Evolutionary conservation across 306 rosid genomes (phyloP).

Genomic region (Amphicarpaea edgeworthii): DNA sequence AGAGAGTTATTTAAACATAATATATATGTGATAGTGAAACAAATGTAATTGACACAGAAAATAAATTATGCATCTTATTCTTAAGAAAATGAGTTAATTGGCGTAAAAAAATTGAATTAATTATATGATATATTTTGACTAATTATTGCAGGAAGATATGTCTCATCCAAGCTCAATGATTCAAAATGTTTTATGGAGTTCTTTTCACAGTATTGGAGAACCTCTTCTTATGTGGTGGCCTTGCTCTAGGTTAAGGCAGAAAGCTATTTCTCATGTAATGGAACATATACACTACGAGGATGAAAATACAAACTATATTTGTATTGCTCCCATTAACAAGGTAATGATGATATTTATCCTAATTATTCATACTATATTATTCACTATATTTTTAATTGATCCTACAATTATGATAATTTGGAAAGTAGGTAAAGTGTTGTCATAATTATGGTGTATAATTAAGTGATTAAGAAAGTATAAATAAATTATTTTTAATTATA

Average conservation of each 20-base stretch:
- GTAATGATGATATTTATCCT: background rate
- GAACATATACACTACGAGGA: constrained; percentile 76
- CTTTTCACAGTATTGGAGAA: constrained; percentile 61
- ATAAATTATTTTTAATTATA: too few relatives aligned
- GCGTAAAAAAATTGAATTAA: too few relatives aligned
- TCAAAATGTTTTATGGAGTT: constrained; percentile 66
- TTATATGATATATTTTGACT: background rate
- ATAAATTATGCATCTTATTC: too few relatives aligned
- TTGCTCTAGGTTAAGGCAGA: constrained; percentile 65
- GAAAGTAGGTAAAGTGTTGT: too few relatives aligned
- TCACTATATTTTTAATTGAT: too few relatives aligned
- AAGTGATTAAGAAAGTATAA: too few relatives aligned
- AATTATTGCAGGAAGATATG: constrained; percentile 67
- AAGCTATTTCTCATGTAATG: constrained; percentile 64
- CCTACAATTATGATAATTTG: too few relatives aligned
- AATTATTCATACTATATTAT: too few relatives aligned
- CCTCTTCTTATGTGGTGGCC: constrained; percentile 71
- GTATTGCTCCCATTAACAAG: constrained; percentile 76
- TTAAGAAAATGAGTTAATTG: background rate
- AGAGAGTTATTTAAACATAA: background rate
- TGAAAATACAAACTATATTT: constrained; percentile 62
- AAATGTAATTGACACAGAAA: too few relatives aligned
- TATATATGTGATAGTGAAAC: background rate
- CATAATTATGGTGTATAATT: too few relatives aligned
- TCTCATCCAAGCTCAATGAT: constrained; percentile 53